Base-by-base conservation (phyloP, 2,329 filamentous ascomycete species). In the Microcyclosporella mali region DNA sequence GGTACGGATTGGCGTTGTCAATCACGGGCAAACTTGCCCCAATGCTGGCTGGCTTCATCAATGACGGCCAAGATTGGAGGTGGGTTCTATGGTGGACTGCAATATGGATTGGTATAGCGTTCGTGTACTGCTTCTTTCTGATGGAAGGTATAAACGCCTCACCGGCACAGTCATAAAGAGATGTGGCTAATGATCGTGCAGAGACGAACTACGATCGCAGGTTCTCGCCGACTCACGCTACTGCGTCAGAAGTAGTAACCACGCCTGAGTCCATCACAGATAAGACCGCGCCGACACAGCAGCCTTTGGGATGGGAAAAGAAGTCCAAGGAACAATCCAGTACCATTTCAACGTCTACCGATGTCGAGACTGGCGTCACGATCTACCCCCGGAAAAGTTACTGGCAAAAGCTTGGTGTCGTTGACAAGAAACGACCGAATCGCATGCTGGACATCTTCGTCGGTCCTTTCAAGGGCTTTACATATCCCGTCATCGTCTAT, bases 71-170 rank as follows among this genome's bases (percentile, higher is more conserved):
- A 43, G 71, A 71, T 3, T 75, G 70, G 71, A 49, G 66, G 44
- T 75, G 72, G 70, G 66, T 69, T 11, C 64, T 73, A 8, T 59
- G 61, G 72, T 77, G 73, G 65, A 71, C 70, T 16, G 72, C 76
- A 2, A 78, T 81, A 16, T 69, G 80, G 49, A 59, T 64, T 2
- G 74, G 62, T 1, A 58, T 71, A 2, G 66, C 62, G 4, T 70
- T 74, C 30, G 51, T 79, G n/a, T 68, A 77, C 47, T 61, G 75
- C 2, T 79, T 78, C 61, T 73, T 81, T 51, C 70, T 74, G 55
- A 72, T 79, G 67, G 77, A 81, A 56, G 45, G 45, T 47, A 11
- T n/a, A 33, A 8, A 9, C 21, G 4, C 9, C 9, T 16, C 12
- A 14, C 28, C 6, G n/a, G 12, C n/a, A 32, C 31, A 37, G 11